Conservation (phyloP, 192 early-diverging fungal species). For the Coemansia sp. region DNA sequence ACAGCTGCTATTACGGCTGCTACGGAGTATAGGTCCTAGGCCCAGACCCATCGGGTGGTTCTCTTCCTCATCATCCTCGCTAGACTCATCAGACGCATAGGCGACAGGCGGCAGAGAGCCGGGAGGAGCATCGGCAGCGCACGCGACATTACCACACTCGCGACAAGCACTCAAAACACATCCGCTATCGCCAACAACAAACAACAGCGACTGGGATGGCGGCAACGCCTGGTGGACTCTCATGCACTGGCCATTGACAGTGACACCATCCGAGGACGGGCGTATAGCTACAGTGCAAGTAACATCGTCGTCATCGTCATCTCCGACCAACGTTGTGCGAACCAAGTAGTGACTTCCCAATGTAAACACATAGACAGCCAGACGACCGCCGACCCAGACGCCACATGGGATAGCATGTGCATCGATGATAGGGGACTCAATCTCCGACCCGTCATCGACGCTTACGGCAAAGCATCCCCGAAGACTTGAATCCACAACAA, state of each 20-base stretch:
- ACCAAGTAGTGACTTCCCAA: slow-evolving; percentile 18
- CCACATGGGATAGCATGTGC: slow-evolving; percentile 8
- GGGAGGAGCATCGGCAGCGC: slow-evolving; percentile 1
- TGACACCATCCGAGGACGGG: background rate
- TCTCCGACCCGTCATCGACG: background rate
- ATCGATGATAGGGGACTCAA: background rate
- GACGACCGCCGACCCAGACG: slow-evolving; percentile 8
- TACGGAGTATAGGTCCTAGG: background rate
- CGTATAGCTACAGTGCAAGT: background rate
- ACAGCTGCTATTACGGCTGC: background rate
- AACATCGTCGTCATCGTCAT: slow-evolving; percentile 3
- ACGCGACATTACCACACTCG: slow-evolving; percentile 23
- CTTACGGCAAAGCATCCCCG: slow-evolving; percentile 27
- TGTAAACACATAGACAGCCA: slow-evolving; percentile 37
- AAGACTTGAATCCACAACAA: slow-evolving; percentile 22
- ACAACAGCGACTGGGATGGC: slow-evolving; percentile 26
- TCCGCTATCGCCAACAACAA: slow-evolving; percentile 24
- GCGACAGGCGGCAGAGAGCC: background rate
- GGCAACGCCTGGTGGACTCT: slow-evolving; percentile 25
- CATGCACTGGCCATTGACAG: slow-evolving; percentile 41
- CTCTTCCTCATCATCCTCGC: slow-evolving; percentile 1
- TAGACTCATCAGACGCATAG: slow-evolving; percentile 22
- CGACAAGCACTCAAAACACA: slow-evolving; percentile 14
- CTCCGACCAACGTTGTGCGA: slow-evolving; percentile 18
- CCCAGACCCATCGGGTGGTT: background rate